A percentile compares a stretch with the other conserved stretches of the same genome.
These are phyloP conservation scores for Pinus albicaulis DNA, from an alignment of 75 land plant species.

Conservation along the genomic window DNA sequence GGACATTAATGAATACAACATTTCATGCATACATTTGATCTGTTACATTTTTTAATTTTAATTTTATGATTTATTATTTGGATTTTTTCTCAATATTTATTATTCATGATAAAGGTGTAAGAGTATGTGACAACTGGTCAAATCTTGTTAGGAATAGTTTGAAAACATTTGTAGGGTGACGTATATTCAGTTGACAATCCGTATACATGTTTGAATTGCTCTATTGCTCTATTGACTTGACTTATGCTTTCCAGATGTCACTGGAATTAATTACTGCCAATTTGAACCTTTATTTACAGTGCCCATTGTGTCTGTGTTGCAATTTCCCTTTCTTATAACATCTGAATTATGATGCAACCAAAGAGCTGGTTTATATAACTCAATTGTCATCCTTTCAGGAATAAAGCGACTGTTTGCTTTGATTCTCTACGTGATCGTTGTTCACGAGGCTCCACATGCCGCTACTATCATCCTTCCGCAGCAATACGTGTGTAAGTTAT, in stretches of 20 bases:
- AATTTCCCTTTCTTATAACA: not conserved
- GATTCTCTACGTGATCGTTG: slow-evolving; percentile 32
- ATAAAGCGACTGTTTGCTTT: slow-evolving; percentile 25
- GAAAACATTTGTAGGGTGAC: not conserved
- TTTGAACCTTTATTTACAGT: not conserved
- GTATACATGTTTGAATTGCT: not conserved
- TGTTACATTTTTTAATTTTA: too few relatives aligned
- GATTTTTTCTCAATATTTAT: not conserved
- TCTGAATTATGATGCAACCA: not conserved
- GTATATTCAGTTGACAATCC: too few relatives aligned
- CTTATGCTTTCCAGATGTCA: not conserved
- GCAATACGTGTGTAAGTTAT: slow-evolving; percentile 22
- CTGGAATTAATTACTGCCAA: not conserved
- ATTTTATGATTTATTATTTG: too few relatives aligned
- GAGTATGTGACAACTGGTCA: not conserved
- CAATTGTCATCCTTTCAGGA: slow-evolving; percentile 5
- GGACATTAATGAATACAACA: too few relatives aligned
- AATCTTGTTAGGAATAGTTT: not conserved
- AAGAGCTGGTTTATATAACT: not conserved
- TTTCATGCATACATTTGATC: too few relatives aligned
- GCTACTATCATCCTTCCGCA: slow-evolving; percentile 33
- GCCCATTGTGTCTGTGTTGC: not conserved
- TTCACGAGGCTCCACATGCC: slow-evolving; percentile 17
- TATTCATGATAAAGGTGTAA: not conserved
- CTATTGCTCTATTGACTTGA: not conserved